Evolutionary conservation across 176 grass and related monocot species (phyloP), one percentile per base, ranked within the genome.

Genomic region (Triticum monococcum): DNA sequence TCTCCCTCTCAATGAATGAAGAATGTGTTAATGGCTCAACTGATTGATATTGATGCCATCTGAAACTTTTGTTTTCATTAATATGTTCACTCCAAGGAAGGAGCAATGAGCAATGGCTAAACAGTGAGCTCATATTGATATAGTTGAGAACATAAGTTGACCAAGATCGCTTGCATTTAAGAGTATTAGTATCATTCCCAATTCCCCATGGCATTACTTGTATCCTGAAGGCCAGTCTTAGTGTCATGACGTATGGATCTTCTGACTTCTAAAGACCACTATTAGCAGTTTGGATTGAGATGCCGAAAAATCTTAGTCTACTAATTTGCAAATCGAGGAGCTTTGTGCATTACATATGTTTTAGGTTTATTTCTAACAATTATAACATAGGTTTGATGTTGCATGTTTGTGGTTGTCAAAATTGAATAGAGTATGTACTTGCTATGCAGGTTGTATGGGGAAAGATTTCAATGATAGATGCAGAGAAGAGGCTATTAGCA

Each of bases 381-480:
- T 40, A 24, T 69, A 24, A 20, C 54, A 77, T 75, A 69, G 22
- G 12, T 46, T 85, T 52, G 26, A 18, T 71, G 62, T 69, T 76
- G 25, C 64, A 84, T n/a, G 25, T 81, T 20, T 41, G 40, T 24
- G 40, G 9, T 57, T 79, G 11, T 70, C 11, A 26, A 69, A 81
- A 60, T 81, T 88, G 13, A 91, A 84, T n/a, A 3, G 48, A 68
- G 22, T 28, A 68, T 61, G 68, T 71, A 68, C 52, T 77, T 68
- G 12, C 66, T 77, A 52, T 88, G 79, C 84, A 98, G 96, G 96
- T 98, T 78, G 91, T 94, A 16, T 98, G 96, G 96, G 96, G 96
- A 66, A 92, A 91, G 88, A 95, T 98, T 84, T 98, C 96, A 48
- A 98, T 98, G 96, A 84, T 98, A 80, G 96, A 98, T 88, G 96